Evolutionary conservation across 768 basidiomycete genomes (phyloP).

Genomic region (Pisolithus marmoratus): DNA sequence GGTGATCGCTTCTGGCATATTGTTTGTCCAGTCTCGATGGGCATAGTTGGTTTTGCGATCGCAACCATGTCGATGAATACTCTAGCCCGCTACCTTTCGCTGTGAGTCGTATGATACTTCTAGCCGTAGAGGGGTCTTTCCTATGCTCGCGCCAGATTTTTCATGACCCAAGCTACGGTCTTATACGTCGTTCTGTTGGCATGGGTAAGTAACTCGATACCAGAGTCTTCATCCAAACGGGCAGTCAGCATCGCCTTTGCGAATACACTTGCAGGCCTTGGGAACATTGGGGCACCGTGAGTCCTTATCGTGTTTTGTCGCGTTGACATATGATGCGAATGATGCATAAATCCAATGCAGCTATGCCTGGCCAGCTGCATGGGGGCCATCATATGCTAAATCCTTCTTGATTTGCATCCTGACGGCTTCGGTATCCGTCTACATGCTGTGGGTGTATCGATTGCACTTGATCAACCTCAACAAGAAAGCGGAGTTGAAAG

Average conservation of each 20-base stretch:
- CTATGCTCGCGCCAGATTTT: constrained; percentile 42
- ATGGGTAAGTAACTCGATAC: constrained; percentile 53
- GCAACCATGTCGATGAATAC: constrained; percentile 59
- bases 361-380: constrained; percentile 59
- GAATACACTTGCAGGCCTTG: constrained; percentile 73
- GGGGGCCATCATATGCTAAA: constrained; percentile 64
- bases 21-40: constrained; percentile 43
- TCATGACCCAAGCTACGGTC: constrained; percentile 68
- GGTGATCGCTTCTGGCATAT: constrained; percentile 75
- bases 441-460: constrained; percentile 45
- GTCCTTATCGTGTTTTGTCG: constrained; percentile 21
- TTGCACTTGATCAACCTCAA: constrained; percentile 38
- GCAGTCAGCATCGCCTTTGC: constrained; percentile 79
- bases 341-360: constrained; percentile 19
- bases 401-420: constrained; percentile 74
- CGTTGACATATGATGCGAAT: too few species aligned
- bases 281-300: constrained; percentile 77
- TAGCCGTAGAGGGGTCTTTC: neutral
- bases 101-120: constrained; percentile 33
- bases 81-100: constrained; percentile 55
- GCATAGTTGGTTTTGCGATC: constrained; percentile 61
- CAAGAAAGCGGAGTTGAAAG: constrained; percentile 30
- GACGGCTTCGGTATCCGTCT: constrained; percentile 42
- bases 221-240: constrained; percentile 76
- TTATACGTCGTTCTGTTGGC: constrained; percentile 60